phyloP scores from a whole-genome alignment of 305 asterid genomes.

The Vinca major region DNA sequence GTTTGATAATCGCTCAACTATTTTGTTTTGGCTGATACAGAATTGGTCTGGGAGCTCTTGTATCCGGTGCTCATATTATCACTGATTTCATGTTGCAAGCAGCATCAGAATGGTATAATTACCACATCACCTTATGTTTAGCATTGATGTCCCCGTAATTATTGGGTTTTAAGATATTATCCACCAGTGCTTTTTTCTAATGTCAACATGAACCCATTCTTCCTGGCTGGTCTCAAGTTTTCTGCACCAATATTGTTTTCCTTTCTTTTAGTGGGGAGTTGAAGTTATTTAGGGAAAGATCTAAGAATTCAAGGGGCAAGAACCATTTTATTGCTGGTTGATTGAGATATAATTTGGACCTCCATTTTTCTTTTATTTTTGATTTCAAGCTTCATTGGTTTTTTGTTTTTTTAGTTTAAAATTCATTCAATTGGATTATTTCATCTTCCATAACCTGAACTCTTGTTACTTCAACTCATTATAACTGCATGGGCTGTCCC shows the following conservation, averaged over 20 bases:
- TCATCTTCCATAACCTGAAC: not conserved
- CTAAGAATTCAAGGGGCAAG: not conserved
- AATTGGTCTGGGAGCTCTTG: slow-evolving; percentile 95
- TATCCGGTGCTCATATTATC: slow-evolving; percentile 79
- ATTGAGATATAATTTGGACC: not conserved
- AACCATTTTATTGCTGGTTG: not conserved
- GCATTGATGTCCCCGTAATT: slow-evolving; percentile 1
- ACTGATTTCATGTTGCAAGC: slow-evolving; percentile 93
- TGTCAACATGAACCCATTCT: not conserved
- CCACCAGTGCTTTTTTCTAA: not conserved
- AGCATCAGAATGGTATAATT: slow-evolving; percentile 78
- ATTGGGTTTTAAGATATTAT: not conserved
- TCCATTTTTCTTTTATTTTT: not conserved
- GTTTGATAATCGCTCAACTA: slow-evolving; percentile 11
- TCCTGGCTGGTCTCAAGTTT: not conserved
- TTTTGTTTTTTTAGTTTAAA: not conserved
- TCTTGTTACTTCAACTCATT: not conserved
- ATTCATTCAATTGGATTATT: not conserved
- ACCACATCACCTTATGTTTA: slow-evolving; percentile 10
- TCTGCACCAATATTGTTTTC: not conserved
- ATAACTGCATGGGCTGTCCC: not conserved
- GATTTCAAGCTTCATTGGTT: not conserved
- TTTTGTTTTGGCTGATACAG: slow-evolving; percentile 36
- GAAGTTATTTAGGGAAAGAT: not conserved
- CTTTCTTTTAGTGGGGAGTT: not conserved